Evolutionary conservation across 768 basidiomycete genomes (phyloP), one percentile per base, ranked within the genome.

Genomic region (Gyrodon lividus): DNA sequence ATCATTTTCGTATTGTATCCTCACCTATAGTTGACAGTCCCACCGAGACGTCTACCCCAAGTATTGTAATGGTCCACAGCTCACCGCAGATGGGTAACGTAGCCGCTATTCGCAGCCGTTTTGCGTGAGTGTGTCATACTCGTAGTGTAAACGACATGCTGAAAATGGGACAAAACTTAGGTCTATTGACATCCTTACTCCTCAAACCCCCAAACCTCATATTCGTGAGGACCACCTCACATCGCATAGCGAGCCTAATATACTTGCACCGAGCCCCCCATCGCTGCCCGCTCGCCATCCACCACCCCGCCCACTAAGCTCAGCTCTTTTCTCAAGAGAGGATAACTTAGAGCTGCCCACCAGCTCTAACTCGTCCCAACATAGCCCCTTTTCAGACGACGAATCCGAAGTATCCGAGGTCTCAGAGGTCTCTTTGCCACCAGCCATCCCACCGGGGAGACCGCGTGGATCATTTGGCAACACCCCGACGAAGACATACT

Each of bases 21-120:
- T 47, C 57, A 5, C 17, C 49, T 8, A 38, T 31, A 10, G 33
- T 31, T 9, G 55, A 57, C 14, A 35, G 38, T 24, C 51, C 40
- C 9, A 20, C 30, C 13, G 60, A 57, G 24, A 20, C 5, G 0
- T 20, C 30, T 5, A 34, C 42, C 2, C 42, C 44, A 20, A 43
- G 19, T 30, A 19, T 39, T 9, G 6, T 19, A 7, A 12, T 42
- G 3, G 5, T 46, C 10, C 54, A 55, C 37, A 22, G 35, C 20
- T 53, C 60, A 4, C 50, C 57, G 24, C 48, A 54, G 10, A 12
- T 34, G 39, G 45, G 63, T 16, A 68, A 66, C 17, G 72, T 79
- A 5, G 65, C 77, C 17, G 68, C 76, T 2, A 62, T 76, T 31
- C 72, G 74, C 33, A 71, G 55, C 52, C 71, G 72, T 31, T 64